Evolutionary conservation across 2,329 filamentous ascomycete species (phyloP).

Genomic region (Davidsoniella neocaledoniae): DNA sequence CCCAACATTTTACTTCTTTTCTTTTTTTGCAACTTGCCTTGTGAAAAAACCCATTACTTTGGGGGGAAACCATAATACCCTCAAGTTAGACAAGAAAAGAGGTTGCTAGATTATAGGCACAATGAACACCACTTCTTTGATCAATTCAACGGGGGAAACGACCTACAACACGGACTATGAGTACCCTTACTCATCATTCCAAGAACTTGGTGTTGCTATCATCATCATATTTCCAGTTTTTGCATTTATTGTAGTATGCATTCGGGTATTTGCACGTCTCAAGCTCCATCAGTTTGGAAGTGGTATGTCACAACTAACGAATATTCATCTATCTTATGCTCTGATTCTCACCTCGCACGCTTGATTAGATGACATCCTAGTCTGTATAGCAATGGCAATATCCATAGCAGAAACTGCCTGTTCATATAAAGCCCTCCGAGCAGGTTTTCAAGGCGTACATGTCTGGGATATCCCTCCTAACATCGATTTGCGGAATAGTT

Average conservation of each 20-base stretch:
- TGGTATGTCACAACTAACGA: constrained; percentile 14
- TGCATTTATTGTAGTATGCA: constrained; percentile 16
- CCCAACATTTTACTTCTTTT: too few relatives aligned
- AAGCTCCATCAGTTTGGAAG: constrained; percentile 17
- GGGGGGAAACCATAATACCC: too few relatives aligned
- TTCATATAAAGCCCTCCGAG: constrained; percentile 18
- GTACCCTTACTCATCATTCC: constrained; percentile 16
- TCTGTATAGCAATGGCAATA: constrained; percentile 16
- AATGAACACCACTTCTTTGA: too few relatives aligned
- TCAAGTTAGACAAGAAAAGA: too few relatives aligned
- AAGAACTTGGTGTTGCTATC: constrained; percentile 18
- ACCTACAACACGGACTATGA: neutral
- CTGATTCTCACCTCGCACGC: neutral
- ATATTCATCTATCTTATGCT: neutral
- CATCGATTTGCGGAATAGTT: constrained; percentile 12
- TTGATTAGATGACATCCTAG: constrained; percentile 16
- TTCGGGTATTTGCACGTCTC: constrained; percentile 18
- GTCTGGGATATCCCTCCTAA: constrained; percentile 13
- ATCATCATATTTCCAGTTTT: constrained; percentile 20
- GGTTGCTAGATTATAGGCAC: too few relatives aligned
- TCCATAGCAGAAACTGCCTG: constrained; percentile 5
- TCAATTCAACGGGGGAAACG: too few relatives aligned
- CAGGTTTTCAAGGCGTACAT: constrained; percentile 19
- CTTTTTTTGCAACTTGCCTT: too few relatives aligned
- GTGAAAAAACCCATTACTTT: too few relatives aligned